Percentiles rank a stretch among this genome's conserved stretches.
phyloP scores from a whole-genome alignment of 192 early-diverging fungal species.

The Diversispora eburnea region DNA sequence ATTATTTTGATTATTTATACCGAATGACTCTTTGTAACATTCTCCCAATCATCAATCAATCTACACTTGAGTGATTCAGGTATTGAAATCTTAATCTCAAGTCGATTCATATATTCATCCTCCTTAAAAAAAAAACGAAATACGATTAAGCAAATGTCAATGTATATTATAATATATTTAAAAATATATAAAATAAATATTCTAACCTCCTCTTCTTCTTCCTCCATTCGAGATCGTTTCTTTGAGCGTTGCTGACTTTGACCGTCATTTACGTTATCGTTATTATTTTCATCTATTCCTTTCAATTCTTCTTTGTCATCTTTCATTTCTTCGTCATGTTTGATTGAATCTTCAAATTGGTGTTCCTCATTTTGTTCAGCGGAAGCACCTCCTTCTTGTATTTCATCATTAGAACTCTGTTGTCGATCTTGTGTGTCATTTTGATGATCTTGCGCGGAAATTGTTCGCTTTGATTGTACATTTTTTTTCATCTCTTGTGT shows the following conservation, averaged over 20 bases:
- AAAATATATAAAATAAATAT: background rate
- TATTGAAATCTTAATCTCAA: slow-evolving; percentile 8
- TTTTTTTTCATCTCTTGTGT: background rate
- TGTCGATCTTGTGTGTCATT: background rate
- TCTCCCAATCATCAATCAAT: slow-evolving; percentile 19
- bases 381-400: background rate
- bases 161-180: background rate
- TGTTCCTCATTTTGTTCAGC: background rate
- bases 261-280: background rate
- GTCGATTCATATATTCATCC: slow-evolving; percentile 9
- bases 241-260: slow-evolving; percentile 1
- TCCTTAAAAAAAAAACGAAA: background rate
- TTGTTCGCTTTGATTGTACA: slow-evolving; percentile 3
- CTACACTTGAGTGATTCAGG: background rate
- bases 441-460: background rate
- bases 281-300: background rate
- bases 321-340: background rate
- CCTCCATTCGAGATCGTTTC: background rate
- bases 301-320: background rate
- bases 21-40: slow-evolving; percentile 8
- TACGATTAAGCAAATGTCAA: background rate
- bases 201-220: slow-evolving; percentile 10
- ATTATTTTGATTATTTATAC: background rate
- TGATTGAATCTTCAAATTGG: background rate
- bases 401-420: background rate